These are phyloP conservation scores for Phoma sp. DNA, from an alignment of 2,329 filamentous ascomycete species.

Conservation along the genomic window DNA sequence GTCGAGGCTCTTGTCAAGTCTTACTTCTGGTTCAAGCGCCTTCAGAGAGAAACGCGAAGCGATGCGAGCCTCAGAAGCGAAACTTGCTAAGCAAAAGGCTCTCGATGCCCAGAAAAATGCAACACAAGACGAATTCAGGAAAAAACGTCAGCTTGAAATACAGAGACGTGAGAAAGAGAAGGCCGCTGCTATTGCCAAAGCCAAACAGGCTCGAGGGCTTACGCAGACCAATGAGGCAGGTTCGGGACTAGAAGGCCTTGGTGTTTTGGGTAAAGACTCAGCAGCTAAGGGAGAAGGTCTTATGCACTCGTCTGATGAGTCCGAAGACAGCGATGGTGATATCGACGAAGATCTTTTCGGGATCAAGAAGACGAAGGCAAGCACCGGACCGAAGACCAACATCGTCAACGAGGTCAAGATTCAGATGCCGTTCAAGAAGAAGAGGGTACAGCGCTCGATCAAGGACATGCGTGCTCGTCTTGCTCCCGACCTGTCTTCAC, in stretches of 20 bases:
- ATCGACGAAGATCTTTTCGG: conserved; percentile 74
- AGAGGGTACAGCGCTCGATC: conserved; percentile 77
- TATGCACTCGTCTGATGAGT: conserved; percentile 80
- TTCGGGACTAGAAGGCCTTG: conserved; percentile 75
- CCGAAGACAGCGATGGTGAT: conserved; percentile 63
- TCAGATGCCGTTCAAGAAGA: conserved; percentile 80
- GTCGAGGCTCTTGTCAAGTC: conserved; percentile 38
- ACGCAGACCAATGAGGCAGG: conserved; percentile 74
- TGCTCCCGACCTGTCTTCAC: conserved; percentile 81
- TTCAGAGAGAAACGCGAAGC: conserved; percentile 40
- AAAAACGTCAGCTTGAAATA: conserved; percentile 75
- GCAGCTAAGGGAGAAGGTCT: conserved; percentile 78
- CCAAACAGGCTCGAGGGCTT: conserved; percentile 63
- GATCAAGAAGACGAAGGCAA: conserved; percentile 57
- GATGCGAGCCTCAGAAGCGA: conserved; percentile 28
- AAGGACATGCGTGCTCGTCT: conserved; percentile 95
- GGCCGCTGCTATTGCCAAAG: conserved; percentile 72
- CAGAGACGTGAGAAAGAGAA: conserved; percentile 77
- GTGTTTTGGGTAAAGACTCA: conserved; percentile 80
- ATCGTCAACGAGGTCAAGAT: conserved; percentile 47
- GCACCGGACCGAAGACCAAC: conserved; percentile 47
- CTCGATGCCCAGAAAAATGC: conserved; percentile 35
- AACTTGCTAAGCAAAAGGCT: conserved; percentile 35
- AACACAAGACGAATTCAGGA: conserved; percentile 64
- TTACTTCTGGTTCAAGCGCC: conserved; percentile 36